Evolutionary conservation across 2,329 filamentous ascomycete genomes (phyloP).

Genomic region (Venturia oleaginea): DNA sequence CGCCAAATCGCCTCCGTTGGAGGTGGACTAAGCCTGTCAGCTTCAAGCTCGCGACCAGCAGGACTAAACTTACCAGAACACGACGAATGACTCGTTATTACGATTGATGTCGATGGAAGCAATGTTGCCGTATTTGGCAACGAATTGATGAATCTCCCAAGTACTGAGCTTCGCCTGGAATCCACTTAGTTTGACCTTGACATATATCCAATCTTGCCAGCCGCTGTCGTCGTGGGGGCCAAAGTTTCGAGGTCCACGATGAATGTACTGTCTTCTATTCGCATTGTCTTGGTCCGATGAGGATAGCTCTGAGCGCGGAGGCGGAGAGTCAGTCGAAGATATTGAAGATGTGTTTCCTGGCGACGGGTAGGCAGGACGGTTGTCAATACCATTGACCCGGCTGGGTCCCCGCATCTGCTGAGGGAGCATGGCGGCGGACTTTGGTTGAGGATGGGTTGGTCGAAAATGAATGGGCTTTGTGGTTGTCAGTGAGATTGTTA

Average conservation of each 20-base stretch:
- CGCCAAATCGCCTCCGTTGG: constrained; percentile 1
- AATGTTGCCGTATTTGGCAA: constrained; percentile 4
- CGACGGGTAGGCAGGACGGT: background rate
- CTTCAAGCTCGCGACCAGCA: background rate
- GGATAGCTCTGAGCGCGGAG: background rate
- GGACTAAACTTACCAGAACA: background rate
- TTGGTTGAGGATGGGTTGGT: background rate
- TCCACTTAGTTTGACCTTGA: constrained; percentile 1
- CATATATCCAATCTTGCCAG: background rate
- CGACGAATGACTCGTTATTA: background rate
- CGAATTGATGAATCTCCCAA: constrained; percentile 1
- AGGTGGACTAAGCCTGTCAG: constrained; percentile 4
- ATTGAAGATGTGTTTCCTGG: background rate
- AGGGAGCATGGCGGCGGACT: background rate
- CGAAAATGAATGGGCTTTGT: background rate
- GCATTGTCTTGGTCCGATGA: background rate
- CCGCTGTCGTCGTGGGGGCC: background rate
- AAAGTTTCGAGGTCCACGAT: background rate
- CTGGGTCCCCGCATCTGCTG: background rate
- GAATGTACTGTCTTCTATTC: background rate
- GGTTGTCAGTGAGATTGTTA: background rate
- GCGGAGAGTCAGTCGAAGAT: background rate
- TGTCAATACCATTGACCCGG: background rate
- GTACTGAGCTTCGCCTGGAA: background rate
- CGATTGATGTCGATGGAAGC: background rate